Evolutionary conservation across 352 stramenopile species (phyloP), one percentile per base, ranked within the genome.

Genomic region (Halophytophthora batemanensis): DNA sequence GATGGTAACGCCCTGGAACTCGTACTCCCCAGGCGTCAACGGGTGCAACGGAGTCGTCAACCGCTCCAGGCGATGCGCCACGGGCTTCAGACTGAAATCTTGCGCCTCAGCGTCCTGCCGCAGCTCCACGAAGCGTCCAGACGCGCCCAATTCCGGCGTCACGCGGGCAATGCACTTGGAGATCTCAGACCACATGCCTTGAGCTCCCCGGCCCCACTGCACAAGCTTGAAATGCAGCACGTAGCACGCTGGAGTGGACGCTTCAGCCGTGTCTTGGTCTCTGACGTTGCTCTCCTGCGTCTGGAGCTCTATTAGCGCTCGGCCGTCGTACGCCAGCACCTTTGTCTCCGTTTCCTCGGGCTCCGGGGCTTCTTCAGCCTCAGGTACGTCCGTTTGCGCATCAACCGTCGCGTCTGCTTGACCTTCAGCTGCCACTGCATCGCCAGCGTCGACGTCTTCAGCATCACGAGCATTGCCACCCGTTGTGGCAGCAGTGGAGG

Each of bases 1-100:
- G 8, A 88, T 78, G 1, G 77, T 86, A 39, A 72, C 74, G 13
- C 77, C 77, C 18, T 59, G 58, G n/a, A 88, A 21, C 21, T 69
- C 54, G 38, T 88, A 88, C 0, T 23, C 40, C n/a, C 77, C 77
- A 4, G 74, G 74, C 0, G 70, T 86, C 25, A 88, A 42, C 6
- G 74, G 77, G 14, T 62, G 56, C 40, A 88, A 45, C 11, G 64
- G 56, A 2, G 61, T 52, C 4, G 46, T 28, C 38, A 80, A 2
- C 1, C 31, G 6, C 33, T 77, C 59, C 8, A 67, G 19, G 47
- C 49, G 48, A 47, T 73, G 45, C 18, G 33, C n/a, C 19, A 69
- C 33, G 6, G 45, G 45, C n/a, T 19, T 44, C 17, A 77, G 59
- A 12, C 8, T 29, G 44, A 77, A 77, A 10, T 72, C 61, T 10